Percentiles rank a stretch among this genome's conserved stretches.
phyloP scores from a whole-genome alignment of 306 rosid species.

The Senna siamea region DNA sequence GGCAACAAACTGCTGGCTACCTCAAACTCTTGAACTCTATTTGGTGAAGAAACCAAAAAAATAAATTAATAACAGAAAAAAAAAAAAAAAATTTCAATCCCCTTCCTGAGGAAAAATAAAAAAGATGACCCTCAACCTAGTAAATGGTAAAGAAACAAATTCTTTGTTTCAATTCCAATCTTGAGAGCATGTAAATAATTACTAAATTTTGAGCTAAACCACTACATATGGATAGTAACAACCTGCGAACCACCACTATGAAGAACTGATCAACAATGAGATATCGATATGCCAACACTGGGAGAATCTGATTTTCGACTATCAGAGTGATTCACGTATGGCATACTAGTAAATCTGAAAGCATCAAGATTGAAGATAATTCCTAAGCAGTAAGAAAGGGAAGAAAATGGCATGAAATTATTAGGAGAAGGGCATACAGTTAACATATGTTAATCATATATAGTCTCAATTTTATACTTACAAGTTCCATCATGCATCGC shows the following conservation, averaged over 20 bases:
- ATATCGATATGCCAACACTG: background rate
- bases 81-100: background rate
- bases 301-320: conserved; percentile 4
- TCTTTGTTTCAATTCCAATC: background rate
- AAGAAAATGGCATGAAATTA: conserved; percentile 2
- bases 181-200: background rate
- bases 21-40: conserved; percentile 2
- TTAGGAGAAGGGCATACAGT: background rate
- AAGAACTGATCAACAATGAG: background rate
- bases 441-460: conserved; percentile 3
- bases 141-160: conserved; percentile 10
- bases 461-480: background rate
- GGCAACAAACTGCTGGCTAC: background rate
- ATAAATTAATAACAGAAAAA: background rate
- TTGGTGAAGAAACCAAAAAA: background rate
- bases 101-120: background rate
- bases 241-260: conserved; percentile 4
- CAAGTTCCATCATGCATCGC: background rate
- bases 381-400: background rate
- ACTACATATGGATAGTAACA: background rate
- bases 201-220: background rate
- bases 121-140: background rate
- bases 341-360: background rate
- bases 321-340: background rate
- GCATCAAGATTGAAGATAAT: conserved; percentile 14